Base-by-base conservation (phyloP, 2,329 filamentous ascomycete genomes). In the Hawksworthiomyces lignivorus region DNA sequence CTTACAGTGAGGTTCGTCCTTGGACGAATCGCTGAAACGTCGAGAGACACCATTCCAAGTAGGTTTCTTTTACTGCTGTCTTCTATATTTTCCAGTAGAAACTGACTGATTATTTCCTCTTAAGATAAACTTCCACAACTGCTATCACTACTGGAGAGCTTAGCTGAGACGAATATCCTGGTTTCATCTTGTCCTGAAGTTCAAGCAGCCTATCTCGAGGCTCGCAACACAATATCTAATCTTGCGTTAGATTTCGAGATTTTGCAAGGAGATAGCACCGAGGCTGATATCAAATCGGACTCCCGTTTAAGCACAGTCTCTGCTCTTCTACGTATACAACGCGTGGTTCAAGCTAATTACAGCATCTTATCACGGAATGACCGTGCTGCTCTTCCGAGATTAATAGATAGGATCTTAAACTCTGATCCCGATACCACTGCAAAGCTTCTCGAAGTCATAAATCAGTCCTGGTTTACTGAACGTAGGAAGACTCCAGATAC, bases 1-100 rank as follows among this genome's bases (percentile, higher is more conserved):
- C 52, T 82, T 38, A 68, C 74, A 0, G 56, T 75, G 8, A 75
- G 72, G 42, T 77, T 73, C 48, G 60, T 80, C 3, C 54, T 82
- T 22, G 73, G 78, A 47, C 68, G 50, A 1, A 22, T 43, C 1
- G 41, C 47, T 14, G 67, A 73, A 34, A 63, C 76, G 9, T 63
- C 68, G 48, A 57, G 58, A 0, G 64, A 67, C 19, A 57, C 61
- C 17, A 55, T 70, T 7, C 56, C 57, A 19, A 61, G 70, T 72
- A 61, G 20, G 24, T 19, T 17, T 12, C 12, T 35, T 15, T 14
- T 18, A n/a, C n/a, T n/a, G n/a, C n/a, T n/a, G n/a, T n/a, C n/a
- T n/a, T n/a, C n/a, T n/a, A n/a, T n/a, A n/a, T n/a, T n/a, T n/a
- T n/a, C n/a, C n/a, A n/a, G n/a, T n/a, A n/a, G n/a, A n/a, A n/a